Conservation (phyloP, 2,329 filamentous ascomycete species). For the Celoporthe dispersa region DNA sequence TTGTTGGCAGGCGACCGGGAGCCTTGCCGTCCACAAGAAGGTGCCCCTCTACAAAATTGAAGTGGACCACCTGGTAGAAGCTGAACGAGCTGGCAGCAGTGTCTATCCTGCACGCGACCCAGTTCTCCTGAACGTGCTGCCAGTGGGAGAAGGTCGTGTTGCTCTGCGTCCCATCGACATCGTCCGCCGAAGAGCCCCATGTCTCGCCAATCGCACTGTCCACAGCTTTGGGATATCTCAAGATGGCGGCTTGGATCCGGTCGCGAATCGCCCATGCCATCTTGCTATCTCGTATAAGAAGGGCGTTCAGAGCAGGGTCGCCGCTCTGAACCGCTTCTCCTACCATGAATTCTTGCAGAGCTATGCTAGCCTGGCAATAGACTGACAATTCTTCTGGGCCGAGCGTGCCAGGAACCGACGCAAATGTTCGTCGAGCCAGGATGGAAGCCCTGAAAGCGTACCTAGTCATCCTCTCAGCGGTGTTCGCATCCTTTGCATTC, state of each 20-base stretch:
- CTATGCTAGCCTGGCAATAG: constrained; percentile 47
- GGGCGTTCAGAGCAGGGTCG: constrained; percentile 42
- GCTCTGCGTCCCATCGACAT: constrained; percentile 15
- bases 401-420: neutral
- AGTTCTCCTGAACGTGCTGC: constrained; percentile 36
- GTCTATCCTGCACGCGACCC: constrained; percentile 35
- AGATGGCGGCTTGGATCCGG: constrained; percentile 43
- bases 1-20: constrained; percentile 52
- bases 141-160: constrained; percentile 1
- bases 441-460: constrained; percentile 55
- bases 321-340: constrained; percentile 37
- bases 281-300: constrained; percentile 53
- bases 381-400: constrained; percentile 31
- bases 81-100: neutral
- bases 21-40: constrained; percentile 44
- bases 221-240: constrained; percentile 34
- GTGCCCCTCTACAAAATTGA: constrained; percentile 42
- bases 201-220: constrained; percentile 42
- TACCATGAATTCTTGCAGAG: constrained; percentile 52
- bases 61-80: constrained; percentile 37
- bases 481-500: constrained; percentile 42
- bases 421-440: constrained; percentile 47
- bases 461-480: constrained; percentile 42
- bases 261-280: constrained; percentile 43
- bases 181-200: constrained; percentile 45